Evolutionary conservation across 2,329 filamentous ascomycete genomes (phyloP), one percentile per base, ranked within the genome.

Genomic region (Ophiostoma quercus): DNA sequence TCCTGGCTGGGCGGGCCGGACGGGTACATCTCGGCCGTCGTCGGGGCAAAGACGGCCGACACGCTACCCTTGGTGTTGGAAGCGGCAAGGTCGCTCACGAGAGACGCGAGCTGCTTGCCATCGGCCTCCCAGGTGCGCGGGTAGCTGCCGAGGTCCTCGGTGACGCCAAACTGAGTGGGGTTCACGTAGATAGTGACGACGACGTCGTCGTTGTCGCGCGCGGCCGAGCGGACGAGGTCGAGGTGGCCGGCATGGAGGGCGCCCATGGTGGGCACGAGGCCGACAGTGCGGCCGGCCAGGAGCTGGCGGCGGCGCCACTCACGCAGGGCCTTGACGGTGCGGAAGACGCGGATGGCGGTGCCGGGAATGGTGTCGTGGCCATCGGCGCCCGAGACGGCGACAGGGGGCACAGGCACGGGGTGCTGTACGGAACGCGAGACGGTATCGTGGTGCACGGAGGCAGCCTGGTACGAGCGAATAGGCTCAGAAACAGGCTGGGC

Each of bases 261-360:
- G 73, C 95, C 95, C 95, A 99, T 98, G 41, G 95, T 99, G 1
- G 95, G 95, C 47, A 99, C 93, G 37, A 99, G 87, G 71, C 91
- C 92, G 71, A 99, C 88, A 63, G 88, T 89, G 70, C 90, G 87
- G 75, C 90, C 86, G 76, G 88, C 84, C 71, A 88, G 80, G 47
- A 88, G 80, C 71, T 93, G 87, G 57, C 88, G 84, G 29, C 82
- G 84, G 47, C 92, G 88, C 83, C 90, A 90, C 75, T 84, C 79
- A 54, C 92, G 91, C 68, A 97, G 82, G 12, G 87, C 83, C 16
- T 88, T 71, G 71, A 95, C 88, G 78, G 92, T 86, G 75, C 92
- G 91, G 77, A 96, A 90, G 75, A 97, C 79, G 72, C 87, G 87
- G 73, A 92, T 90, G 3, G 83, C 80, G 4, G 85, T 84, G 47